Conservation (phyloP, 2,329 filamentous ascomycete species). For the Nothophoma quercina region DNA sequence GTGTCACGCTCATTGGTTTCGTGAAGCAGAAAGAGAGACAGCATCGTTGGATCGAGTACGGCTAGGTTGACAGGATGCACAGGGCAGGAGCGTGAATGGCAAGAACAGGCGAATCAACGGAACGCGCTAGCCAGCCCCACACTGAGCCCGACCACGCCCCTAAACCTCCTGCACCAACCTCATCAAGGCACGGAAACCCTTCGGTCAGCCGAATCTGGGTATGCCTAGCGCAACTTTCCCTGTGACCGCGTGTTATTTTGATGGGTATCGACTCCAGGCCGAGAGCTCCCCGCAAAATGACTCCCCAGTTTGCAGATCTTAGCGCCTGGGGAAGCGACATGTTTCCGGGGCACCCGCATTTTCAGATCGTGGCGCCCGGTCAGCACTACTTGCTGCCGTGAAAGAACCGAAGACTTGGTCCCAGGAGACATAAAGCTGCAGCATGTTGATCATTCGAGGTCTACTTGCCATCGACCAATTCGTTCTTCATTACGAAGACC, state of each 20-base stretch:
- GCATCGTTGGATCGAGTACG: background rate
- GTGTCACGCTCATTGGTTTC: background rate
- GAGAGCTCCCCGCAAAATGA: background rate
- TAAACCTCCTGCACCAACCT: background rate
- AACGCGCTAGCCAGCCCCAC: conserved; percentile 1
- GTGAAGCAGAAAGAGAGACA: background rate
- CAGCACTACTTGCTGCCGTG: conserved; percentile 3
- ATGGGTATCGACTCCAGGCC: background rate
- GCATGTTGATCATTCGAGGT: conserved; percentile 16
- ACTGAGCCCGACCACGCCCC: background rate
- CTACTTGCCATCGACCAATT: background rate
- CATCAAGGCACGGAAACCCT: background rate
- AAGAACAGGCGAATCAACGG: background rate
- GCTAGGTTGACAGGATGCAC: background rate
- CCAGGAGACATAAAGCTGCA: conserved; percentile 23
- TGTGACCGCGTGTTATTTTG: background rate
- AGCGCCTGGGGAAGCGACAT: background rate
- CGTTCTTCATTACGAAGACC: conserved; percentile 1
- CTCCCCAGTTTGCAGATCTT: background rate
- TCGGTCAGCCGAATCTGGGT: conserved; percentile 2
- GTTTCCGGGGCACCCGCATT: conserved; percentile 3
- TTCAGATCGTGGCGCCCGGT: conserved; percentile 17
- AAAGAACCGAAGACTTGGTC: conserved; percentile 20
- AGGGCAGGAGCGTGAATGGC: background rate
- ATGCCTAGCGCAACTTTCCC: background rate